Evolutionary conservation across 257 asterid species (phyloP), one percentile per base, ranked within the genome.

Genomic region (Gentiana macrophylla): DNA sequence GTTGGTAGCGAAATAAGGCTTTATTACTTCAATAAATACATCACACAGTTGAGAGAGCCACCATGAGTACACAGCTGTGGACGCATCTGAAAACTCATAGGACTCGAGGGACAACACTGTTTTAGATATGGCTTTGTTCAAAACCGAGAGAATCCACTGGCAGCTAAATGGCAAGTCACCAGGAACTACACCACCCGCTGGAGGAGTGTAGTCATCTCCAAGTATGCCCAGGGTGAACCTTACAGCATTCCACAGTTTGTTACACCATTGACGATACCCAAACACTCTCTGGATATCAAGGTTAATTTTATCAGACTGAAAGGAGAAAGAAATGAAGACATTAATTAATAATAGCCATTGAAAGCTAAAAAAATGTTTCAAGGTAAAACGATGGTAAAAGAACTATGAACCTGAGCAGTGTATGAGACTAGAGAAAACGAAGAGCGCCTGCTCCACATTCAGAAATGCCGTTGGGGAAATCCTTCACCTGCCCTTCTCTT

Each of bases 211-310:
- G 59, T 87, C 86, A 47, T 91, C 98, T 62, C 93, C 97, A 54
- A 87, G 95, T 78, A 83, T 91, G 63, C 79, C 81, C 97, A 91
- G 87, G 53, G 96, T 92, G 71, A 91, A 91, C 81, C 96, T 73
- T 54, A 84, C 78, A 41, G 96, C 98, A 80, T 91, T 91, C 98
- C 98, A 91, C 62, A 91, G 68, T 74, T 91, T 87, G 76, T 91
- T 91, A 67, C 98, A 91, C 98, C 96, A 91, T 57, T 87, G 94
- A 6, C 98, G 94, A 68, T 91, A 91, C 51, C 97, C 95, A 72
- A 83, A 76, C 72, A 91, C 98, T 73, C 98, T 80, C 70, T 87
- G 95, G 52, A 91, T 85, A 72, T 87, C 98, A 58, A 91, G 74
- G 61, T 91, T 87, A 64, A 91, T 91, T 71, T 75, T 87, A 69